Evolutionary conservation across 495 filamentous ascomycete species (phyloP), one percentile per base, ranked within the genome.

Genomic region (Penicillium paradoxum): DNA sequence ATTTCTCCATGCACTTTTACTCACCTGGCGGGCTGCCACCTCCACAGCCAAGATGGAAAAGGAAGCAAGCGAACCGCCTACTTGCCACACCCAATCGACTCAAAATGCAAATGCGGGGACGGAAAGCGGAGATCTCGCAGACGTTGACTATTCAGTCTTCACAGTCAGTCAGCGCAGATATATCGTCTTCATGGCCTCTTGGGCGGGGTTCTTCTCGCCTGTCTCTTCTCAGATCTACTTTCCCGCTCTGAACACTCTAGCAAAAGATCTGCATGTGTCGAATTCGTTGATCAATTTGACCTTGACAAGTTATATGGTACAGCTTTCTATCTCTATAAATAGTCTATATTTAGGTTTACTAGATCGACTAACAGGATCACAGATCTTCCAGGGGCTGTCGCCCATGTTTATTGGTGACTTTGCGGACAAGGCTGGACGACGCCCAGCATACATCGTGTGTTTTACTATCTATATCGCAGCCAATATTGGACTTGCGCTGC

Each of bases 181-280:
- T 46, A 81, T 87, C 44, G 70, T 87, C 13, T 70, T 74, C 44
- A 83, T 89, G 77, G 79, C 81, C 14, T 79, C 82, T 21, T 74
- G 76, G 45, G 80, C 80, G 10, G 78, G 80, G 33, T 85, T 89
- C 57, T 80, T 88, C 63, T 87, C 84, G 0, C 86, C 87, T 1
- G 75, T 89, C 22, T 86, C 84, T 0, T 82, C 84, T 18, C 84
- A 83, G 58, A 89, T 88, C 36, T 90, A 90, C 64, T 88, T 88
- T 47, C 87, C 87, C 1, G 86, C 85, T 3, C 68, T 91, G 34
- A 81, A 79, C 46, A 64, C 79, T n/a, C 58, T 89, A 9, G 70
- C 85, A 0, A 47, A 53, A 3, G 79, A 87, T 44, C 72, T 89
- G 8, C 57, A 77, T 38, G 83, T 88, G 0, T 80, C 83, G 0